These are phyloP conservation scores for Lachnellula arida DNA, from an alignment of 2,329 filamentous ascomycete species.

Conservation along the genomic window DNA sequence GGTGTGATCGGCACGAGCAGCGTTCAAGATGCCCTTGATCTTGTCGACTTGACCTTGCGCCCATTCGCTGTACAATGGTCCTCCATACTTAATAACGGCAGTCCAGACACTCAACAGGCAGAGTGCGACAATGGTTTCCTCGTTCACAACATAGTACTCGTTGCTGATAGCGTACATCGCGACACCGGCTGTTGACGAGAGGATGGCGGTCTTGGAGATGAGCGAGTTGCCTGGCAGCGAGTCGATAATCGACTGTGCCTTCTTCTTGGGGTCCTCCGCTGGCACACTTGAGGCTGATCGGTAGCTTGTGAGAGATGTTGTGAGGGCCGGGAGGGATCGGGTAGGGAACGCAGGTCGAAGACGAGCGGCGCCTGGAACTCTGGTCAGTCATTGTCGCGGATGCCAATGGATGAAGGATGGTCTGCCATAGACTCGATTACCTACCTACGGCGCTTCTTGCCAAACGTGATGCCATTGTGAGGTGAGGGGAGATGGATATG, in stretches of 20 bases:
- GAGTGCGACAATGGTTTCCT: slow-evolving; percentile 93
- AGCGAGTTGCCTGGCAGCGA: slow-evolving; percentile 87
- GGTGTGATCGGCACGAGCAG: slow-evolving; percentile 90
- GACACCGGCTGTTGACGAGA: slow-evolving; percentile 86
- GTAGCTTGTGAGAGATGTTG: slow-evolving; percentile 58
- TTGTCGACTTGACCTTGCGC: slow-evolving; percentile 83
- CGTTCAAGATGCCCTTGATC: slow-evolving; percentile 93
- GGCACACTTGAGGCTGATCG: slow-evolving; percentile 75
- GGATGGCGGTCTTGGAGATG: slow-evolving; percentile 92
- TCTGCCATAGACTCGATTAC: slow-evolving; percentile 37
- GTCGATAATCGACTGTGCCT: slow-evolving; percentile 93
- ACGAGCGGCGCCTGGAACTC: slow-evolving; percentile 69
- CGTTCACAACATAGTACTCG: slow-evolving; percentile 99
- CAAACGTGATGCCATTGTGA: slow-evolving; percentile 96
- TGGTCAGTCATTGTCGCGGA: slow-evolving; percentile 29
- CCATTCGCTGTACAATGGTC: slow-evolving; percentile 89
- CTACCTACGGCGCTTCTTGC: slow-evolving; percentile 92
- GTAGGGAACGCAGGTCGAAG: slow-evolving; percentile 76
- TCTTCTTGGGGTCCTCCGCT: slow-evolving; percentile 86
- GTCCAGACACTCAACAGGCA: slow-evolving; percentile 91
- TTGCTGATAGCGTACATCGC: slow-evolving; percentile 96
- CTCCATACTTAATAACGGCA: slow-evolving; percentile 87
- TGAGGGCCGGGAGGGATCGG: slow-evolving; percentile 70
- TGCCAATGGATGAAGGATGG: slow-evolving; percentile 19
- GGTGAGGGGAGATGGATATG: slow-evolving; percentile 51